Base-by-base conservation (phyloP, 208 protist genomes). In the Crithidia thermophila region DNA sequence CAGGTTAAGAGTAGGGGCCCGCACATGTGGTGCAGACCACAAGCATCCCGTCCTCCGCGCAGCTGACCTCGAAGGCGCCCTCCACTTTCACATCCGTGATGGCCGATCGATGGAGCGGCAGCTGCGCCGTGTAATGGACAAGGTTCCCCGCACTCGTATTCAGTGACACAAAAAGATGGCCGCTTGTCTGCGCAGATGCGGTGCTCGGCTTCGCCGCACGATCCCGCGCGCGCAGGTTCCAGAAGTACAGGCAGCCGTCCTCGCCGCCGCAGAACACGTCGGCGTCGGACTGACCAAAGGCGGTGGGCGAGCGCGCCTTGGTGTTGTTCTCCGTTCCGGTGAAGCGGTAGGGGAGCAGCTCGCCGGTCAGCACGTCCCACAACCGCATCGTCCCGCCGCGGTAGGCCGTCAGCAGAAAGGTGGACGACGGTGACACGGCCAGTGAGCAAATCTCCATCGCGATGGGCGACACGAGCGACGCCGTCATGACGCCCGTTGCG, bases 61-160 rank as follows among this genome's bases (percentile, higher is more conserved):
- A 93, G 53, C 81, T 89, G 6, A 93, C 79, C 16, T 85, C 71
- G 39, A 82, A 93, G 0, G 75, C 45, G 11, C 80, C 82, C n/a
- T 93, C 84, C 50, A 85, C 68, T 49, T 93, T 90, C 18, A 90
- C 67, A 51, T 93, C 87, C 0, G 66, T 82, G 16, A 93, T 81
- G 18, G 61, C 47, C 25, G 79, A 72, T 40, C 78, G 79, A 52
- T 93, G 87, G 16, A 89, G 57, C 14, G 74, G 71, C 21, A 87
- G 65, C 56, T 81, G 75, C 25, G 52, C 37, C 28, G 58, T 49
- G 33, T 60, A 65, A 47, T 59, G 46, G n/a, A 67, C 52, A 6
- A 68, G 27, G 55, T 66, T 70, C 49, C 33, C 20, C 11, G 68
- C 21, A 31, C 31, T 37, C 13, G 34, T 11, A 1, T 64, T 31